Evolutionary conservation across 208 protist species (phyloP).

Genomic region (Entamoeba nuttalli): DNA sequence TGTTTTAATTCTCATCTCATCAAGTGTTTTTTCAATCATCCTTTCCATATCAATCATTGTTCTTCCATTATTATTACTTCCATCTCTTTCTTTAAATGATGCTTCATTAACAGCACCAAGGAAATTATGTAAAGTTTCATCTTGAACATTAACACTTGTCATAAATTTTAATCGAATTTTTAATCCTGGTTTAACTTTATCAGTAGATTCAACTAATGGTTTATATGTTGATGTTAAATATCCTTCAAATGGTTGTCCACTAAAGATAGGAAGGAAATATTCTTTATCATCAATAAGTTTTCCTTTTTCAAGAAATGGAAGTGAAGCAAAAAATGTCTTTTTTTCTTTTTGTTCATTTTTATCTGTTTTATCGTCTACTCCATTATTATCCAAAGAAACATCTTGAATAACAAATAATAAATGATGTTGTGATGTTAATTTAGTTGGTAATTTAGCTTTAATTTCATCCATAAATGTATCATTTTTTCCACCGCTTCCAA

Average conservation of each 20-base stretch:
- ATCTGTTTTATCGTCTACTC: not conserved
- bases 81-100: too few species aligned
- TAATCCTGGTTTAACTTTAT: too few species aligned
- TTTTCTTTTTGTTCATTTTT: not conserved
- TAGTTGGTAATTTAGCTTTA: not conserved
- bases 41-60: too few species aligned
- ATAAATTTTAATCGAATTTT: too few species aligned
- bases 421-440: not conserved
- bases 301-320: not conserved
- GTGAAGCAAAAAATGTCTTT: not conserved
- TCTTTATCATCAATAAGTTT: not conserved
- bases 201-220: not conserved
- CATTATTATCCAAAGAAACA: not conserved
- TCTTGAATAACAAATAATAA: not conserved
- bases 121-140: too few species aligned
- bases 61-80: too few species aligned
- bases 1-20: too few species aligned
- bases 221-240: not conserved
- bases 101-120: too few species aligned
- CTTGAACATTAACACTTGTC: too few species aligned
- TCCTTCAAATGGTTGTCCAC: not conserved
- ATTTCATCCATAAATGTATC: not conserved
- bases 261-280: not conserved
- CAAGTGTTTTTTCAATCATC: too few species aligned
- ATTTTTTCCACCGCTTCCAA: too few species aligned